Evolutionary conservation across 345 rosid genomes (phyloP).

Genomic region (Dipteronia dyeriana): DNA sequence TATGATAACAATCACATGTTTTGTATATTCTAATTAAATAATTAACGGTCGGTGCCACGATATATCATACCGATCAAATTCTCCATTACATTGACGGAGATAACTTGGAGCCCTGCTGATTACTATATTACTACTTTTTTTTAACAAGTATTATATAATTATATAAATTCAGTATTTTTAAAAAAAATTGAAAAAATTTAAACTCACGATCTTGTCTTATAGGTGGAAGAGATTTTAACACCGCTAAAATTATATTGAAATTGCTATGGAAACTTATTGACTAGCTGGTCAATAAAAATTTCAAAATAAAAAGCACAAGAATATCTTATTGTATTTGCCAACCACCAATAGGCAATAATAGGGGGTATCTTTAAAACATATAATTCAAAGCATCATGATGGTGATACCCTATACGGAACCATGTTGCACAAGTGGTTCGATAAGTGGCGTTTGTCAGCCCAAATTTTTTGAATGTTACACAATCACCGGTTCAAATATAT

Average conservation of each 20-base stretch:
- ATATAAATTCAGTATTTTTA: too few species aligned
- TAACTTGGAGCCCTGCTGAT: background rate
- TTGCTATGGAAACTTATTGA: background rate
- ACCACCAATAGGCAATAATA: conserved; percentile 13
- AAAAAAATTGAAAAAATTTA: too few species aligned
- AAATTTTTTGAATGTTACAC: background rate
- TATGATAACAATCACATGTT: background rate
- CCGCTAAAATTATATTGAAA: background rate
- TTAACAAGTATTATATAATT: too few species aligned
- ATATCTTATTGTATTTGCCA: background rate
- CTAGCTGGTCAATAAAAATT: background rate
- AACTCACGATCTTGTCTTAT: too few species aligned
- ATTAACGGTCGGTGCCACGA: background rate
- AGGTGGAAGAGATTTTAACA: too few species aligned
- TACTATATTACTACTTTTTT: too few species aligned
- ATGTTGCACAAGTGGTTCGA: conserved; percentile 30
- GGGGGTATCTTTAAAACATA: background rate
- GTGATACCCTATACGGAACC: conserved; percentile 26
- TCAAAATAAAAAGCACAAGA: background rate
- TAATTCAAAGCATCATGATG: conserved; percentile 27
- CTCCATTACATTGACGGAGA: background rate
- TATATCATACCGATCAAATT: background rate
- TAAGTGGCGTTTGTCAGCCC: conserved; percentile 7
- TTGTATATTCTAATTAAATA: background rate
- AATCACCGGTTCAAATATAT: background rate